A percentile compares a stretch with the other conserved stretches of the same genome.
Conservation (phyloP, 148 eudicot species). For the Nepenthes gracilis region DNA sequence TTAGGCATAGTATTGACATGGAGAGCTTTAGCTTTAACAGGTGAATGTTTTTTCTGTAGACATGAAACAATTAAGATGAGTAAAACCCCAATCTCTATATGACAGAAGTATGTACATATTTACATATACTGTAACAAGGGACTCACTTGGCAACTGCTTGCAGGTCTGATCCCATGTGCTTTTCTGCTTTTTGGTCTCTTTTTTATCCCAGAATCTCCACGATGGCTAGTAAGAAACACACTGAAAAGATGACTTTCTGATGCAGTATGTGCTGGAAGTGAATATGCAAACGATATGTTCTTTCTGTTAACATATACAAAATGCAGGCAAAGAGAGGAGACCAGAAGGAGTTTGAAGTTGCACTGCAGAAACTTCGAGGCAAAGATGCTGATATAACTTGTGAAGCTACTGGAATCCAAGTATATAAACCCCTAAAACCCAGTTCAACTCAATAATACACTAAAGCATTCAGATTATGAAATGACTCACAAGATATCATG, state of each 20-base stretch:
- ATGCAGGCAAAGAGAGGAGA: slow-evolving; percentile 65
- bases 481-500: slow-evolving; percentile 3
- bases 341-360: slow-evolving; percentile 53
- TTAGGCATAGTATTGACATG: slow-evolving; percentile 68
- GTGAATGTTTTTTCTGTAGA: slow-evolving; percentile 15
- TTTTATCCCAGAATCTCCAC: slow-evolving; percentile 87
- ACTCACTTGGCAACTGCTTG: slow-evolving; percentile 15
- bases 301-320: neutral
- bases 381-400: slow-evolving; percentile 46
- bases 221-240: slow-evolving; percentile 76
- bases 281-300: neutral
- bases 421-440: slow-evolving; percentile 7
- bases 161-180: slow-evolving; percentile 79
- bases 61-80: neutral
- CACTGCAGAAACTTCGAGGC: slow-evolving; percentile 66
- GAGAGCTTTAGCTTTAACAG: slow-evolving; percentile 76
- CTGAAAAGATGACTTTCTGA: neutral
- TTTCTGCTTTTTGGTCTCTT: slow-evolving; percentile 60
- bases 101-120: neutral
- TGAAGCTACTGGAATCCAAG: slow-evolving; percentile 86
- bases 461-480: neutral
- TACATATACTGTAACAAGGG: neutral
- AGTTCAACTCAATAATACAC: neutral
- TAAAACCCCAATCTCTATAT: neutral
- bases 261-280: neutral